Evolutionary conservation across 805 yeast genomes (phyloP).

Genomic region (Dipodascus albidus): DNA sequence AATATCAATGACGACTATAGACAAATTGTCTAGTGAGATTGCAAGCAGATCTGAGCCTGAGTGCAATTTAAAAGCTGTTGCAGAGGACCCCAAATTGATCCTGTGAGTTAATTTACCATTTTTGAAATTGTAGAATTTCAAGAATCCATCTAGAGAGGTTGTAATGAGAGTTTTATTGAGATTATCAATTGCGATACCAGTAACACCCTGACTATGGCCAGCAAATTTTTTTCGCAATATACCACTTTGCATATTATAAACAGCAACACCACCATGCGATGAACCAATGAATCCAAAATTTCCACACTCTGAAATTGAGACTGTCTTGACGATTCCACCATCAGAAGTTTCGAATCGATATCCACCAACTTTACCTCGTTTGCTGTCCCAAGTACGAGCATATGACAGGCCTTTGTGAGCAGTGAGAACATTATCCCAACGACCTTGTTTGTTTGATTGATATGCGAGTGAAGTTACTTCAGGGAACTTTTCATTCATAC

Average conservation of each 20-base stretch:
- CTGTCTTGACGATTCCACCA: constrained; percentile 60
- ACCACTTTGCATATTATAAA: constrained; percentile 91
- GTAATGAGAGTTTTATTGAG: constrained; percentile 84
- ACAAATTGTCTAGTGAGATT: constrained; percentile 72
- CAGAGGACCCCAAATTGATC: constrained; percentile 60
- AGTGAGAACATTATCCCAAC: constrained; percentile 89
- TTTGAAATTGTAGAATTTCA: constrained; percentile 79
- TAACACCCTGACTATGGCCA: constrained; percentile 44
- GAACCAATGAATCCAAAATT: constrained; percentile 92
- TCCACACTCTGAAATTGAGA: constrained; percentile 83
- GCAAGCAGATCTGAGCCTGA: constrained; percentile 77
- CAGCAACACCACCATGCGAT: constrained; percentile 70
- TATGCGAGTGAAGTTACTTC: constrained; percentile 62
- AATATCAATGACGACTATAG: constrained; percentile 73
- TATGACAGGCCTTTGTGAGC: constrained; percentile 73
- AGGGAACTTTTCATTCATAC: constrained; percentile 59
- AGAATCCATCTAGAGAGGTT: constrained; percentile 77
- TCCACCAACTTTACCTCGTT: constrained; percentile 68
- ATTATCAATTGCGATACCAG: constrained; percentile 83
- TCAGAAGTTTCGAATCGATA: constrained; percentile 65
- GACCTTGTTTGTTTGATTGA: constrained; percentile 65
- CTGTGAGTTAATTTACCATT: constrained; percentile 57
- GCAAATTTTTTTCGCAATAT: constrained; percentile 55
- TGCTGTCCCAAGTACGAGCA: constrained; percentile 88
- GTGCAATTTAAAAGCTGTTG: constrained; percentile 69